These are phyloP conservation scores for Biscogniauxia mediterranea DNA, from an alignment of 2,329 filamentous ascomycete genomes.

Conservation along the genomic window DNA sequence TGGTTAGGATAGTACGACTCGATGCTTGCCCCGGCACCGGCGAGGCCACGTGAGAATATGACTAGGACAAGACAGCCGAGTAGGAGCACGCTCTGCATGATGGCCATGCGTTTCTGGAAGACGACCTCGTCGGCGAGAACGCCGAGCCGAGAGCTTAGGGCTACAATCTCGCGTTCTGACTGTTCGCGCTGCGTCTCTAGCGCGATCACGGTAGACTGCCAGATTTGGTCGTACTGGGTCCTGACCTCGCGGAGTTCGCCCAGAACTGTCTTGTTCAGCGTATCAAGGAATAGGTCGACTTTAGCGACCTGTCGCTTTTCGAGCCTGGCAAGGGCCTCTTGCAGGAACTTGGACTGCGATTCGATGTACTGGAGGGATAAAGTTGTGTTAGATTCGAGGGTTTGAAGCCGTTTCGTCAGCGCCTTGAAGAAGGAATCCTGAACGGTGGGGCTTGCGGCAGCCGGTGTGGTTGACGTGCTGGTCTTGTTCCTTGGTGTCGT, in stretches of 20 bases:
- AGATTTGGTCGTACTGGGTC: slow-evolving; percentile 90
- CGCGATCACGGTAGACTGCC: slow-evolving; percentile 92
- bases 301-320: slow-evolving; percentile 87
- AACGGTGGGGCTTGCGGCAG: slow-evolving; percentile 70
- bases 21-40: slow-evolving; percentile 27
- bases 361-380: slow-evolving; percentile 95
- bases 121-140: slow-evolving; percentile 91
- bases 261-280: slow-evolving; percentile 84
- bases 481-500: slow-evolving; percentile 36
- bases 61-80: slow-evolving; percentile 85
- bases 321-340: slow-evolving; percentile 81
- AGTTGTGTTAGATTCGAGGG: slow-evolving; percentile 89
- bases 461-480: slow-evolving; percentile 40
- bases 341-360: slow-evolving; percentile 86
- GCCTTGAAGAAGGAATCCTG: slow-evolving; percentile 99
- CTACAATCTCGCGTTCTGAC: slow-evolving; percentile 78
- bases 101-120: slow-evolving; percentile 86
- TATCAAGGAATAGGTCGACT: slow-evolving; percentile 75
- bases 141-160: slow-evolving; percentile 75
- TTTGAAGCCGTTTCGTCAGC: slow-evolving; percentile 86
- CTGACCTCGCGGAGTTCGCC: slow-evolving; percentile 75
- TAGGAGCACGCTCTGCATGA: slow-evolving; percentile 84
- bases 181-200: slow-evolving; percentile 85
- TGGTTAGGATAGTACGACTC: slow-evolving; percentile 33
- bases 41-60: slow-evolving; percentile 66